Percentiles rank a stretch among this genome's conserved stretches.
phyloP scores from a whole-genome alignment of 371 early-diverging fungal species.

The Mortierella sp. region DNA sequence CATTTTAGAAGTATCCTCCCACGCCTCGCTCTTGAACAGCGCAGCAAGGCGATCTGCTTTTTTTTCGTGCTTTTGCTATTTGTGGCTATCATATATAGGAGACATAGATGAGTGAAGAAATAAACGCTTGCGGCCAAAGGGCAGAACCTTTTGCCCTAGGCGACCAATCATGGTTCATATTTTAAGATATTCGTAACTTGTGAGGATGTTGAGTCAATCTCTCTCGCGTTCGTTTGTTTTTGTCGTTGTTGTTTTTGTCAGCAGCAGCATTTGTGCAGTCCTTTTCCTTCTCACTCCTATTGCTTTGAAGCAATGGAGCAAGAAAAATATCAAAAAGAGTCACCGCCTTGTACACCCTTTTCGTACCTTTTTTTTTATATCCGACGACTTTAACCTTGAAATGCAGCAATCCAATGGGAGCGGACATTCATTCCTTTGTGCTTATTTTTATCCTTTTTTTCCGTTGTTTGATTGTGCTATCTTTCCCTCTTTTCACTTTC shows the following conservation, averaged over 20 bases:
- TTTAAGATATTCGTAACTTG: neutral
- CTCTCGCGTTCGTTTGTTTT: neutral
- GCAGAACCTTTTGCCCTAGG: neutral
- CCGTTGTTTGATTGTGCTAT: neutral
- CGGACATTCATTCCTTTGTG: neutral
- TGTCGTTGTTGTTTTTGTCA: neutral
- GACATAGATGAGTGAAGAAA: neutral
- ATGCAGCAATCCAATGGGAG: neutral
- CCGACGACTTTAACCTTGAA: neutral
- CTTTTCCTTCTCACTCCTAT: neutral
- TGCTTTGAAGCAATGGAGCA: neutral
- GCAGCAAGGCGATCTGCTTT: neutral
- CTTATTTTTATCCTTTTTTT: conserved; percentile 4
- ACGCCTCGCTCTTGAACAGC: neutral
- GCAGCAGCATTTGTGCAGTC: neutral
- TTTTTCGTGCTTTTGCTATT: neutral
- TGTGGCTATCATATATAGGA: neutral
- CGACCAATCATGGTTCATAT: neutral
- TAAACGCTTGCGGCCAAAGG: neutral
- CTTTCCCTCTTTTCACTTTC: too few species aligned
- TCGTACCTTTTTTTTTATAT: neutral
- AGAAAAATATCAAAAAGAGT: neutral
- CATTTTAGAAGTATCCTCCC: neutral
- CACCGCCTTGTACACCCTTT: neutral
- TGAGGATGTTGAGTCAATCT: neutral